Evolutionary conservation across 2,329 filamentous ascomycete species (phyloP).

Genomic region (Botryotinia narcissicola): DNA sequence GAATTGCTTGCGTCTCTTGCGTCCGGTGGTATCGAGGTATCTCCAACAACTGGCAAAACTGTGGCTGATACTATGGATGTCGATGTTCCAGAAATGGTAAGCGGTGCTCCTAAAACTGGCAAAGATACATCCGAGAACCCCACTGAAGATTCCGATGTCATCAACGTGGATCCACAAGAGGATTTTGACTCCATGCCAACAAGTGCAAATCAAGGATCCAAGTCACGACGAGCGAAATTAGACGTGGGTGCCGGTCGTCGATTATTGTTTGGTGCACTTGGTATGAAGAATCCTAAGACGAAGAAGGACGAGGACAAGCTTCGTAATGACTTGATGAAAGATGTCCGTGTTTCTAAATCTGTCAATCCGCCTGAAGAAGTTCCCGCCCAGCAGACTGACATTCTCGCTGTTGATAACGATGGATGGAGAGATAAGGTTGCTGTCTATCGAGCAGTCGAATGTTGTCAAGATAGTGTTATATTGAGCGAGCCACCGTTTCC

Average conservation of each 20-base stretch:
- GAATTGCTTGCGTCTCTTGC: constrained; percentile 51
- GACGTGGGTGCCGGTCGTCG: constrained; percentile 63
- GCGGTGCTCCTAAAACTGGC: neutral
- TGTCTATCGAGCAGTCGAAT: constrained; percentile 77
- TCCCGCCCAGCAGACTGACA: constrained; percentile 24
- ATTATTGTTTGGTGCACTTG: constrained; percentile 70
- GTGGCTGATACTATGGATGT: neutral
- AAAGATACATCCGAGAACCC: neutral
- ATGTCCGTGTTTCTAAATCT: constrained; percentile 46
- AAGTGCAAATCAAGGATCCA: neutral
- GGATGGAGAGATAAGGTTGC: constrained; percentile 73
- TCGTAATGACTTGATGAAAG: constrained; percentile 57
- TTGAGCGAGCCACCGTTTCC: constrained; percentile 82
- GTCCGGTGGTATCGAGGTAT: constrained; percentile 51
- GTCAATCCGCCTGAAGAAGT: constrained; percentile 26
- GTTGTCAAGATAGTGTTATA: constrained; percentile 64
- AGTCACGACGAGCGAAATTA: constrained; percentile 38
- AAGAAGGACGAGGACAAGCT: constrained; percentile 66
- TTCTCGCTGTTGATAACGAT: constrained; percentile 51
- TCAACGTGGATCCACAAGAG: neutral
- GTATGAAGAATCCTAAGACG: constrained; percentile 64
- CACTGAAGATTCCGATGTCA: neutral
- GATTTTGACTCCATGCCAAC: neutral
- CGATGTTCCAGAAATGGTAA: neutral
- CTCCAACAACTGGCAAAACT: neutral